A percentile compares a stretch with the other conserved stretches of the same genome.
Conservation (phyloP, 495 filamentous ascomycete genomes). For the Tuber microsphaerosporum region DNA sequence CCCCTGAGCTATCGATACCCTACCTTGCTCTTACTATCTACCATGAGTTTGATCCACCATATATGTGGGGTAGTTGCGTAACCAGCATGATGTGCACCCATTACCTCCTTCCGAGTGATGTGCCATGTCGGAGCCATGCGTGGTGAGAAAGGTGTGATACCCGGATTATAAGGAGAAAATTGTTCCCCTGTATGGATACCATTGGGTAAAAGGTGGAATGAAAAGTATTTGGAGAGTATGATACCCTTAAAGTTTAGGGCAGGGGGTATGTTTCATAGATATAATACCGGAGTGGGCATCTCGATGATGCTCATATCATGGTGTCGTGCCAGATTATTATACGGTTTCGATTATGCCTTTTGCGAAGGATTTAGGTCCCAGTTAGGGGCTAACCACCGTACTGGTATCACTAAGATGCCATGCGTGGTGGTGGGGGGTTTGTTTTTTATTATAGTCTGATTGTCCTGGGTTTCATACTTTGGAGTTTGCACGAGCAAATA, state of each 20-base stretch:
- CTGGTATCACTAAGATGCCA: not conserved
- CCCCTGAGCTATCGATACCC: too few relatives aligned
- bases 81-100: too few relatives aligned
- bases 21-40: too few relatives aligned
- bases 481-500: too few relatives aligned
- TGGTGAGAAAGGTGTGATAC: not conserved
- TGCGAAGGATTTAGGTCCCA: not conserved
- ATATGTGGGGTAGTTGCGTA: too few relatives aligned
- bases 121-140: not conserved
- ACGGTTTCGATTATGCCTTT: not conserved
- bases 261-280: too few relatives aligned
- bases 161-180: too few relatives aligned
- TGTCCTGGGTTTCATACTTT: not conserved
- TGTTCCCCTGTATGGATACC: not conserved
- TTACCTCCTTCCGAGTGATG: not conserved
- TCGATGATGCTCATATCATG: not conserved
- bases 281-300: not conserved
- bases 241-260: not conserved
- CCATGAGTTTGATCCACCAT: too few relatives aligned
- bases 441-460: not conserved
- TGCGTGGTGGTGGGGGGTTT: too few relatives aligned
- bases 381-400: too few relatives aligned
- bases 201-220: not conserved
- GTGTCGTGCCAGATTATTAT: not conserved
- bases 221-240: not conserved